Conservation (phyloP, 257 asterid genomes). For the Rauvolfia tetraphylla region DNA sequence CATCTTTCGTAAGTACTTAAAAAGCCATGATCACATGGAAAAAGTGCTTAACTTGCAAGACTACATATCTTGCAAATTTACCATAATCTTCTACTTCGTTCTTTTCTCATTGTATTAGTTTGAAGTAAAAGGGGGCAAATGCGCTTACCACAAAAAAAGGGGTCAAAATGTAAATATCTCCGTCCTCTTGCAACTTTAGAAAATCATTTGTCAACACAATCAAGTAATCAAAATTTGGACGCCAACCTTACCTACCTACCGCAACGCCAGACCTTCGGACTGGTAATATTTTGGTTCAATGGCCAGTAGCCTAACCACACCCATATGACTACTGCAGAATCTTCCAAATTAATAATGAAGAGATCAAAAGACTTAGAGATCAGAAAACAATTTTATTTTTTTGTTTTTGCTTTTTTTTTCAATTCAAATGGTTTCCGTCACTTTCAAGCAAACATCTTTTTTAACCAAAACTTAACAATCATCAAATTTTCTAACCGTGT, state of each 20-base stretch:
- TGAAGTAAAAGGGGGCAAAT: no score
- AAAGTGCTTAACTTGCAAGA: no score
- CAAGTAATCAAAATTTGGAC: slow-evolving; percentile 48
- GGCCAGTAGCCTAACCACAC: slow-evolving; percentile 82
- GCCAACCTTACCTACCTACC: slow-evolving; percentile 78
- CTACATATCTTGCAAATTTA: no score
- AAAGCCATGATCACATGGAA: no score
- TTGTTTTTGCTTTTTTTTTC: neutral
- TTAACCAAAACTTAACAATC: slow-evolving; percentile 52
- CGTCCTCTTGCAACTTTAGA: no score
- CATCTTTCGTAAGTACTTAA: no score
- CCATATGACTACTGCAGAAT: slow-evolving; percentile 33
- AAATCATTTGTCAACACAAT: neutral
- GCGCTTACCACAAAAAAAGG: no score
- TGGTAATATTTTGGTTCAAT: slow-evolving; percentile 35
- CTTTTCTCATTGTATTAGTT: no score
- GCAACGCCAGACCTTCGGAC: slow-evolving; percentile 15
- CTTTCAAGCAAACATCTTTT: slow-evolving; percentile 50
- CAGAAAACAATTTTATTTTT: neutral
- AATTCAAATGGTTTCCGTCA: slow-evolving; percentile 27
- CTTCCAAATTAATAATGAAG: neutral
- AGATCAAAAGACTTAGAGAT: neutral
- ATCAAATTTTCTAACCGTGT: neutral
- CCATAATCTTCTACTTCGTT: no score
- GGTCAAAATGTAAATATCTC: no score